A percentile compares a stretch with the other conserved stretches of the same genome.
Evolutionary conservation across 495 filamentous ascomycete species (phyloP).

Genomic region (Xylaria flabelliformis): DNA sequence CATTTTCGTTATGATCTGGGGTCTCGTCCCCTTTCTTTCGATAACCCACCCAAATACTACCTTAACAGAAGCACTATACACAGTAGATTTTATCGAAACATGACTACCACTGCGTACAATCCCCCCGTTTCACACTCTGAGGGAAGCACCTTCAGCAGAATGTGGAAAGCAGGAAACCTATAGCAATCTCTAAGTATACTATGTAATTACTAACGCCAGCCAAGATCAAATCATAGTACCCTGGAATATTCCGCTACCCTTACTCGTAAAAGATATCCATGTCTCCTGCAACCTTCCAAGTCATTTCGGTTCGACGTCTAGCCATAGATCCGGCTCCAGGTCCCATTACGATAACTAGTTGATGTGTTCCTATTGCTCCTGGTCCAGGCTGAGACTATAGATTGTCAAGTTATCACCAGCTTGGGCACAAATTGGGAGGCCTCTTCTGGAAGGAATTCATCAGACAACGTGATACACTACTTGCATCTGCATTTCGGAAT

Average conservation of each 20-base stretch:
- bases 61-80: conserved; percentile 11
- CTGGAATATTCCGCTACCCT: background rate
- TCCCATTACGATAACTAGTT: background rate
- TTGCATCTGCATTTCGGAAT: background rate
- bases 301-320: conserved; percentile 14
- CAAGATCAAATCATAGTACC: conserved; percentile 8
- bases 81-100: conserved; percentile 3
- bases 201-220: background rate
- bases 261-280: conserved; percentile 1
- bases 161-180: background rate
- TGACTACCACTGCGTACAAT: background rate
- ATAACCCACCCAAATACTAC: conserved; percentile 16
- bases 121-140: conserved; percentile 14
- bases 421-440: conserved; percentile 5
- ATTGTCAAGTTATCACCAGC: background rate
- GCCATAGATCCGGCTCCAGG: conserved; percentile 11
- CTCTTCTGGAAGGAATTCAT: conserved; percentile 13
- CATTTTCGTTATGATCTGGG: background rate
- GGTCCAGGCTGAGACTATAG: background rate
- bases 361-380: conserved; percentile 4
- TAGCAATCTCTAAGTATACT: conserved; percentile 1
- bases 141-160: background rate
- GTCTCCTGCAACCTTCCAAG: background rate
- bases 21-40: conserved; percentile 8
- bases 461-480: background rate